Base-by-base conservation (phyloP, 2,329 filamentous ascomycete species). In the Xylaria sp. region DNA sequence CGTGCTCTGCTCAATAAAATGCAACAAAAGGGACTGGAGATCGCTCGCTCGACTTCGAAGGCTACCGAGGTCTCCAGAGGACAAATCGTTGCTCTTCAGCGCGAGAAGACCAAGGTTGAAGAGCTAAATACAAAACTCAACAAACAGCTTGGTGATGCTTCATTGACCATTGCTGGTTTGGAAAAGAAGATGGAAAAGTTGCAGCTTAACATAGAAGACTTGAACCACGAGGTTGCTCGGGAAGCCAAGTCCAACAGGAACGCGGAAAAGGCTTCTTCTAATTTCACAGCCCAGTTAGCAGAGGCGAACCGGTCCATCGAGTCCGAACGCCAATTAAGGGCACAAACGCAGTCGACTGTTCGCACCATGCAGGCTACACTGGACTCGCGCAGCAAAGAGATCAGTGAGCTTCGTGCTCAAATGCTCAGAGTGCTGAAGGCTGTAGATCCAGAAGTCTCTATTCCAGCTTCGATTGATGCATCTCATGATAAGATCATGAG, bases 181-280 rank as follows among this genome's bases (percentile, higher is more conserved):
- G 94, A 97, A 78, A 98, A 98, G 83, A 93, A 96, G 79, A 92
- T 96, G 60, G 95, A 98, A 80, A 97, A 97, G 80, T 85, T 98
- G 32, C 89, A 94, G 60, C 86, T 98, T 48, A 94, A 87, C 75
- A 81, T 98, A 9, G 95, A 99, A 78, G 95, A 99, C 78, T 84
- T 97, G 41, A 97, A 93, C 73, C 95, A 98, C 74, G 94, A 98
- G 79, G 87, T 97, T 62, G 92, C 92, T 58, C 88, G 94, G 34
- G 95, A 97, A 80, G 93, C 94, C 76, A 97, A 97, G 82, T 89
- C 90, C 23, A 96, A 91, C 76, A 90, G 95, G 67, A 96, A 92
- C 77, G 95, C 94, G 4, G 95, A 98, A 80, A 97, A 97, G 79
- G 87, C 90, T 25, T 91, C 93, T 20, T 97, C 93, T 0, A 91